Percentiles rank a stretch among this genome's conserved stretches.
These are phyloP conservation scores for Atkinsonella texensis DNA, from an alignment of 2,329 filamentous ascomycete species.

Conservation along the genomic window DNA sequence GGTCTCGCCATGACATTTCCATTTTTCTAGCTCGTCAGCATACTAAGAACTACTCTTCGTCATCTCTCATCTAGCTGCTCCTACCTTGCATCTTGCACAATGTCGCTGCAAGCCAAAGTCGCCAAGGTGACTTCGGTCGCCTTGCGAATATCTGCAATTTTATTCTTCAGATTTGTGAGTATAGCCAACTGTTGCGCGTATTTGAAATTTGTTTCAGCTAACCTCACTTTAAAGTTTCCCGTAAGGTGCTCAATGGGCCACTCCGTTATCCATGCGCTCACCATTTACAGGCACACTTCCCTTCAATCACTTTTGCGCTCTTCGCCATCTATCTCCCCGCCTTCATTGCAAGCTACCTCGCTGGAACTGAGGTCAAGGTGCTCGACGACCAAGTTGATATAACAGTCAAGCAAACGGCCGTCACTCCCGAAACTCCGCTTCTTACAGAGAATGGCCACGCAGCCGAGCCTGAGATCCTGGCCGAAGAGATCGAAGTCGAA, in stretches of 20 bases:
- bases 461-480: conserved; percentile 23
- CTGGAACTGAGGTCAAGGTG: conserved; percentile 44
- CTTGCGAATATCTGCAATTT: conserved; percentile 23
- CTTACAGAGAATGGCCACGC: conserved; percentile 20
- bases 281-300: conserved; percentile 23
- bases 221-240: conserved; percentile 20
- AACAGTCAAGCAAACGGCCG: conserved; percentile 34
- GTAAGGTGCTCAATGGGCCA: conserved; percentile 14
- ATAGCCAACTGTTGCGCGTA: neutral
- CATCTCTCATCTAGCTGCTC: neutral
- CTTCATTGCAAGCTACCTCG: conserved; percentile 47
- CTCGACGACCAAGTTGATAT: conserved; percentile 50
- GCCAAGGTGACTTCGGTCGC: conserved; percentile 24
- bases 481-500: conserved; percentile 45
- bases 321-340: conserved; percentile 55
- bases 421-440: conserved; percentile 15
- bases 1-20: neutral
- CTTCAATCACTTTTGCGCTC: conserved; percentile 46
- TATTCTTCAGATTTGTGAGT: conserved; percentile 27
- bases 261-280: conserved; percentile 5
- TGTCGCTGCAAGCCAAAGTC: conserved; percentile 16
- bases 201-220: conserved; percentile 2
- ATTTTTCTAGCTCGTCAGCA: neutral
- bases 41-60: neutral
- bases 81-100: neutral